Evolutionary conservation across 169 alveolate species (phyloP).

Genomic region (Cyclospora cayetanensis): DNA sequence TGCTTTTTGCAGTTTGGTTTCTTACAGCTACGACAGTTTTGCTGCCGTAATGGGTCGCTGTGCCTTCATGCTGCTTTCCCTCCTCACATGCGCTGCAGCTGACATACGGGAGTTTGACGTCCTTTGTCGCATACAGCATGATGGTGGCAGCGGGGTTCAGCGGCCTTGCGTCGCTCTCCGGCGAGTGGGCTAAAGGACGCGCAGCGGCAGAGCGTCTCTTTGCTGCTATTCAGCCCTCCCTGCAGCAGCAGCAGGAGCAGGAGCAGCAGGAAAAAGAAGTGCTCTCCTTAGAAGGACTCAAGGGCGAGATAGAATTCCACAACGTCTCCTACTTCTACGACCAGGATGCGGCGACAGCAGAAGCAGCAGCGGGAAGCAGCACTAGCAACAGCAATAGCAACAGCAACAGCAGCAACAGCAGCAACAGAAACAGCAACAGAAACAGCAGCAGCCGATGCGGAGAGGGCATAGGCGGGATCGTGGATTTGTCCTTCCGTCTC

Average conservation of each 20-base stretch:
- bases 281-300: not conserved
- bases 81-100: too few relatives aligned
- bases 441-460: not conserved
- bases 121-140: slow-evolving; percentile 40
- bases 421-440: not conserved
- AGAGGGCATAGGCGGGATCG: not conserved
- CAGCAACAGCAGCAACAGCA: not conserved
- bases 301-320: slow-evolving; percentile 29
- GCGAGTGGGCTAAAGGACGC: not conserved
- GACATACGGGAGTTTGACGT: slow-evolving; percentile 46
- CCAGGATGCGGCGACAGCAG: not conserved
- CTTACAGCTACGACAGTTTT: not conserved
- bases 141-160: slow-evolving; percentile 66
- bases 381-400: not conserved
- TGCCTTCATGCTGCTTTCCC: not conserved
- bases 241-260: slow-evolving; percentile 57
- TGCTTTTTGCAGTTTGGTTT: not conserved
- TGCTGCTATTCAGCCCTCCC: not conserved
- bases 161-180: slow-evolving; percentile 45
- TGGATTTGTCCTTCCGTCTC: not conserved
- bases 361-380: not conserved
- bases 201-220: slow-evolving; percentile 30
- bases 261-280: not conserved
- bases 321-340: slow-evolving; percentile 28
- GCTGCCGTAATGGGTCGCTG: not conserved